A percentile compares a stretch with the other conserved stretches of the same genome.
These are phyloP conservation scores for Thelephora ganbajun DNA, from an alignment of 768 basidiomycete species.

Conservation along the genomic window DNA sequence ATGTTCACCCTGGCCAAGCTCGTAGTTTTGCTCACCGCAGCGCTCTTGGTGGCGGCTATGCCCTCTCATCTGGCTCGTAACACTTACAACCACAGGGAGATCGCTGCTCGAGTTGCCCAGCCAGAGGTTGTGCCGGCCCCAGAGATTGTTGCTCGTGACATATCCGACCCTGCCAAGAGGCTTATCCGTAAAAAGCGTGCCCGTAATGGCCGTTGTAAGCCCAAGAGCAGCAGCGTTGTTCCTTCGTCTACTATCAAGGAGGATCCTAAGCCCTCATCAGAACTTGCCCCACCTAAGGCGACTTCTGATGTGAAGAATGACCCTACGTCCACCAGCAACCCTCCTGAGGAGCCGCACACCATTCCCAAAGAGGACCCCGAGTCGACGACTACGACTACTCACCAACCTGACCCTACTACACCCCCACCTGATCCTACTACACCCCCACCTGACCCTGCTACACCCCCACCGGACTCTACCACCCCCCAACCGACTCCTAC, in stretches of 20 bases:
- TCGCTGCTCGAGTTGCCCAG: slow-evolving; percentile 30
- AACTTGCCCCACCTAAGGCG: slow-evolving; percentile 2
- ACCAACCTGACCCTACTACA: slow-evolving; percentile 11
- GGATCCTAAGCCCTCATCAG: slow-evolving; percentile 1
- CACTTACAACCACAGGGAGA: slow-evolving; percentile 25
- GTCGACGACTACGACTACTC: too few relatives aligned
- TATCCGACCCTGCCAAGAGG: not conserved
- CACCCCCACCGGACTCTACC: not conserved
- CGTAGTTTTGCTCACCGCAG: slow-evolving; percentile 28
- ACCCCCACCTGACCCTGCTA: slow-evolving; percentile 1
- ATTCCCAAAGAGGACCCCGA: slow-evolving; percentile 5
- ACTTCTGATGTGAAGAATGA: not conserved
- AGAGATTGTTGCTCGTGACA: slow-evolving; percentile 1
- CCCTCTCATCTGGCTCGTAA: slow-evolving; percentile 26
- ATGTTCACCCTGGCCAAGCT: slow-evolving; percentile 28
- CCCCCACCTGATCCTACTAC: slow-evolving; percentile 11
- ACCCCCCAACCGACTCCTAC: slow-evolving; percentile 4
- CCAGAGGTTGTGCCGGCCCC: slow-evolving; percentile 12
- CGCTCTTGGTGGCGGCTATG: slow-evolving; percentile 23
- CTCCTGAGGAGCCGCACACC: too few relatives aligned
- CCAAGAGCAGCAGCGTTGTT: slow-evolving; percentile 7
- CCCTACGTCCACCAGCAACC: too few relatives aligned
- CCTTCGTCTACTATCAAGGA: slow-evolving; percentile 4
- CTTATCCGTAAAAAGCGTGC: not conserved
- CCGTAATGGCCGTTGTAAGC: slow-evolving; percentile 11